These are phyloP conservation scores for Macadamia tetraphylla DNA, from an alignment of 164 flowering plant genomes.

Conservation along the genomic window DNA sequence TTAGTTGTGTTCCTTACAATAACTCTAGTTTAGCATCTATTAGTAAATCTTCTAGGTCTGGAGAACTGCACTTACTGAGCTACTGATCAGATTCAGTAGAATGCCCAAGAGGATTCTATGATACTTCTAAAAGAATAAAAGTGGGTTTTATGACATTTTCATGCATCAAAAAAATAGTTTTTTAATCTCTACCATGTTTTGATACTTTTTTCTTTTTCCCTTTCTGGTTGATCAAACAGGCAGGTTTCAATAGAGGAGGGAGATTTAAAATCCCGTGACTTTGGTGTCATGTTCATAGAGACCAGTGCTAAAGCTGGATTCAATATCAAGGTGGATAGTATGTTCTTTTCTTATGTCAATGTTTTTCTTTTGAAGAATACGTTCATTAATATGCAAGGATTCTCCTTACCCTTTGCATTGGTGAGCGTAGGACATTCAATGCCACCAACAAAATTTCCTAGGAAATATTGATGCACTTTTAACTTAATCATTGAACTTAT, in stretches of 20 bases:
- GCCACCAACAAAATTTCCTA: too few relatives aligned
- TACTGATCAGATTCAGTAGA: too few relatives aligned
- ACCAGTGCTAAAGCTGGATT: slow-evolving; percentile 86
- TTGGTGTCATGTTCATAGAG: slow-evolving; percentile 78
- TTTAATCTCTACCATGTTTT: not conserved
- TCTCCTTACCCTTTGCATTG: not conserved
- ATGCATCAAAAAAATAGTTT: not conserved
- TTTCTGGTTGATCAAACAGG: slow-evolving; percentile 33
- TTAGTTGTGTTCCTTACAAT: too few relatives aligned
- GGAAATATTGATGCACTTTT: not conserved
- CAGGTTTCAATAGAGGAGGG: slow-evolving; percentile 94
- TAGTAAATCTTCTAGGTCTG: too few relatives aligned
- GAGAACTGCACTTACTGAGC: too few relatives aligned
- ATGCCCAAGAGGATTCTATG: too few relatives aligned
- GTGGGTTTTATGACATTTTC: not conserved
- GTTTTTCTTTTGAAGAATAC: not conserved
- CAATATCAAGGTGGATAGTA: slow-evolving; percentile 58
- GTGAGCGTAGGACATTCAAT: not conserved
- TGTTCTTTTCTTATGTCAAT: not conserved
- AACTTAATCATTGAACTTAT: not conserved
- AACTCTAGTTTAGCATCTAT: too few relatives aligned
- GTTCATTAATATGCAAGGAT: slow-evolving; percentile 1
- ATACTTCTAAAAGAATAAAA: not conserved
- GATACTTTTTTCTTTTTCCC: not conserved
- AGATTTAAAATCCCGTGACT: slow-evolving; percentile 61